These are phyloP conservation scores for Chlorella sp. DNA, from an alignment of 139 green algal species.

Conservation along the genomic window DNA sequence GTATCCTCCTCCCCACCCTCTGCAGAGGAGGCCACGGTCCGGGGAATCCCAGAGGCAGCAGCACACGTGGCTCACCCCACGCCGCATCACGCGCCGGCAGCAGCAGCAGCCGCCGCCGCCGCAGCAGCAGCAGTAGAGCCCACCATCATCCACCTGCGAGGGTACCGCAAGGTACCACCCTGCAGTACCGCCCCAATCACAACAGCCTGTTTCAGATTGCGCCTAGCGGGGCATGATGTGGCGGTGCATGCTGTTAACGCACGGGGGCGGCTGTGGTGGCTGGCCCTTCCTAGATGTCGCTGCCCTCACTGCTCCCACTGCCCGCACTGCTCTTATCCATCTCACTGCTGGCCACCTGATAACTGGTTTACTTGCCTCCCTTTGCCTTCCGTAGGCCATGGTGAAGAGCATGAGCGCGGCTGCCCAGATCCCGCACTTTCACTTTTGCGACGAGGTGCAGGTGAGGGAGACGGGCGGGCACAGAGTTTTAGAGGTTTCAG, in stretches of 20 bases:
- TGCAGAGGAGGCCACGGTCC: constrained; percentile 17
- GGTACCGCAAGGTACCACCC: constrained; percentile 56
- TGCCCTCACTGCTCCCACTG: too few relatives aligned
- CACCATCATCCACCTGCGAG: constrained; percentile 48
- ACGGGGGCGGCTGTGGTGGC: too few relatives aligned
- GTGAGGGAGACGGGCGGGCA: background rate
- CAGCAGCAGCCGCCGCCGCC: background rate
- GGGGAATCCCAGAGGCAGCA: background rate
- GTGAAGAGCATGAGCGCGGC: constrained; percentile 78
- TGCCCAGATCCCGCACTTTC: constrained; percentile 82
- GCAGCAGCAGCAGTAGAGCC: constrained; percentile 1
- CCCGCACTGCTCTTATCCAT: too few relatives aligned
- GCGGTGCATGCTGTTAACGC: too few relatives aligned
- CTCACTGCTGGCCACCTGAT: background rate
- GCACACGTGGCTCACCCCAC: background rate
- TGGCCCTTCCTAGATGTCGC: too few relatives aligned
- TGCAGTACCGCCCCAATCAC: too few relatives aligned
- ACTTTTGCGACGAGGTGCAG: constrained; percentile 84
- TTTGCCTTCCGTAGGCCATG: constrained; percentile 62
- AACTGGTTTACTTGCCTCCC: background rate
- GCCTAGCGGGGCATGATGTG: too few relatives aligned
- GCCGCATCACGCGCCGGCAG: background rate
- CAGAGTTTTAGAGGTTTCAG: background rate
- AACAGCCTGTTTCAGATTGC: too few relatives aligned
- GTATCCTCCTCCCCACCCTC: background rate